phyloP scores from a whole-genome alignment of 768 basidiomycete species.

The Trametes maxima region DNA sequence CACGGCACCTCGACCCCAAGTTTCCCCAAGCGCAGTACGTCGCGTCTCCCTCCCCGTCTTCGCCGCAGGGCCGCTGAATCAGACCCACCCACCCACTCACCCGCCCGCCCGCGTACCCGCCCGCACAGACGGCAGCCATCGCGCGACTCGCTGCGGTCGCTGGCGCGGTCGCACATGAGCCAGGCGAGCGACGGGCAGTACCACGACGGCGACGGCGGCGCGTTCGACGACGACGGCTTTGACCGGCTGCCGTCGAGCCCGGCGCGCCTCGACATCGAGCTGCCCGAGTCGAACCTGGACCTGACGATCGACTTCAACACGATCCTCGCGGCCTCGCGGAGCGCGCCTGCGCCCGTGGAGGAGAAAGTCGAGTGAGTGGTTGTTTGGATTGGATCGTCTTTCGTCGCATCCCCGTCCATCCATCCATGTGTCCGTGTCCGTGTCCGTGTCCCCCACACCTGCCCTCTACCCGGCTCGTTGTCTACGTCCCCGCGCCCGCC shows the following conservation, averaged over 20 bases:
- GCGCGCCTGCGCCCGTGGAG: not conserved
- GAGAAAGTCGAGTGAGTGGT: slow-evolving; percentile 6
- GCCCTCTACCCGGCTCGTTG: too few relatives aligned
- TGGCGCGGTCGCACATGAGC: slow-evolving; percentile 16
- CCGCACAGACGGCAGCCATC: slow-evolving; percentile 20
- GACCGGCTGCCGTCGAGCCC: slow-evolving; percentile 19
- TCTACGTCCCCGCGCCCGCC: too few relatives aligned
- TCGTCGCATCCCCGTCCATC: not conserved
- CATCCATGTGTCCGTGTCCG: not conserved
- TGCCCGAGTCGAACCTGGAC: slow-evolving; percentile 32
- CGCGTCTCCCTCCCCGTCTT: not conserved
- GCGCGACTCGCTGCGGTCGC: slow-evolving; percentile 13
- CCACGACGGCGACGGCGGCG: slow-evolving; percentile 17
- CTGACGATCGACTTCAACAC: slow-evolving; percentile 33
- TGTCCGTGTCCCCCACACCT: not conserved
- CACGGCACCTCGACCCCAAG: slow-evolving; percentile 4
- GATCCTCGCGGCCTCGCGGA: slow-evolving; percentile 24
- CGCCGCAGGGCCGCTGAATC: not conserved
- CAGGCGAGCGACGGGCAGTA: slow-evolving; percentile 10
- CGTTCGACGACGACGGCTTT: slow-evolving; percentile 14
- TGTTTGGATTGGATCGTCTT: not conserved
- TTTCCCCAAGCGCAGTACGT: slow-evolving; percentile 17
- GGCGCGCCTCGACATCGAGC: slow-evolving; percentile 29
- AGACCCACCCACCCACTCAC: not conserved
- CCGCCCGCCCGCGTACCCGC: too few relatives aligned